Evolutionary conservation across 768 basidiomycete species (phyloP), one percentile per base, ranked within the genome.

Genomic region (Termitomyces titanicus): DNA sequence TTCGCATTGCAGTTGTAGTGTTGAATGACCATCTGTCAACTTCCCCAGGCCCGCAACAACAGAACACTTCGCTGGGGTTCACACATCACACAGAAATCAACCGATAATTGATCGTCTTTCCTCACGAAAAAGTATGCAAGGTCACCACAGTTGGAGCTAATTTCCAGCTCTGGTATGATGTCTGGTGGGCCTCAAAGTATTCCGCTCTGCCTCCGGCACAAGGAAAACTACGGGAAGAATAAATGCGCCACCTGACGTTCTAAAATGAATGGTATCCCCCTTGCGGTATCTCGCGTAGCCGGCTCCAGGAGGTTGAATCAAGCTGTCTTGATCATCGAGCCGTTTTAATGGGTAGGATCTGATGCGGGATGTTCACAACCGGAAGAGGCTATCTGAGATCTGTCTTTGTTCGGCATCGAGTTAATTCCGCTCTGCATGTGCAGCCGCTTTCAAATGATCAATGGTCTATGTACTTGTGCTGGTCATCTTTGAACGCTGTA

Each of bases 311-410:
- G 9, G 13, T 9, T 40, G 11, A 24, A 24, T 5, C 5, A 24
- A 5, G 6, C 2, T 5, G 18, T 47, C 20, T 13, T n/a, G 20
- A 31, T 7, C 15, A 20, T 47, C 7, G 15, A 24, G 47, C 33
- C 22, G 22, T 47, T 34, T 35, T 12, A 13, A 34, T 15, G 9
- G 2, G 22, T 13, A 42, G 38, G 31, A 60, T 53, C 44, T 43
- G 49, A 50, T 40, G 18, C n/a, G n/a, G n/a, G n/a, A n/a, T n/a
- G n/a, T n/a, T n/a, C n/a, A n/a, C n/a, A n/a, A n/a, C n/a, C n/a
- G n/a, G n/a, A n/a, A n/a, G n/a, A n/a, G n/a, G n/a, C 11, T 49
- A 58, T 58, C 56, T 58, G 15, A 63, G 61, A 63, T 63, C 59
- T 58, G 17, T 50, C n/a, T 2, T 9, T 25, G 47, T 17, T 53